Evolutionary conservation across 805 yeast genomes (phyloP).

Genomic region (Sugiyamaella americana): DNA sequence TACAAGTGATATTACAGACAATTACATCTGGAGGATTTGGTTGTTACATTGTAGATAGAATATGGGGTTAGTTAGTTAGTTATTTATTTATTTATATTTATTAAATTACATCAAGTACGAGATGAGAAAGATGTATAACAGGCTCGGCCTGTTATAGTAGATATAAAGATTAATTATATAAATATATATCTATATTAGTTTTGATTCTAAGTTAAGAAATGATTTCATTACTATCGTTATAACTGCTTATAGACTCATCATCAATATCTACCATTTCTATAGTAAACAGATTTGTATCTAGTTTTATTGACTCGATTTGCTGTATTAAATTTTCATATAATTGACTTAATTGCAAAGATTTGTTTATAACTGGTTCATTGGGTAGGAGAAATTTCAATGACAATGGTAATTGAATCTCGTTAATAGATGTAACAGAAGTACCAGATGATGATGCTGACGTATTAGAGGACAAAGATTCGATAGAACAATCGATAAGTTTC

Average conservation of each 20-base stretch:
- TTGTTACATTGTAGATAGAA: conserved; percentile 27
- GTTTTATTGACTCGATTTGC: neutral
- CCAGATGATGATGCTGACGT: too few relatives aligned
- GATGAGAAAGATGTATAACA: neutral
- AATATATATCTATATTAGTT: neutral
- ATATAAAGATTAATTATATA: neutral
- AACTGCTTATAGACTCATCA: too few relatives aligned
- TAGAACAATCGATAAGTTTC: too few relatives aligned
- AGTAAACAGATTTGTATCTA: neutral
- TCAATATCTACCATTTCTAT: neutral
- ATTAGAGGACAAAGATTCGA: too few relatives aligned
- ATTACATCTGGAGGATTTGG: conserved; percentile 31
- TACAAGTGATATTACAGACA: conserved; percentile 38
- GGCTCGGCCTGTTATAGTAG: too few relatives aligned
- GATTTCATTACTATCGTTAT: too few relatives aligned
- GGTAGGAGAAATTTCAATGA: too few relatives aligned
- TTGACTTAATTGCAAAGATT: neutral
- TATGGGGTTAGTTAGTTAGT: conserved; percentile 23
- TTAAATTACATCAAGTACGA: neutral
- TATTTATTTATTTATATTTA: conserved; percentile 5
- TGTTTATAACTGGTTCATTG: neutral
- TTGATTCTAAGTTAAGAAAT: neutral
- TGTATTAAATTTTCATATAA: neutral
- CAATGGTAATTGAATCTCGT: too few relatives aligned
- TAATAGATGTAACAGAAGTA: too few relatives aligned